Evolutionary conservation across 23 red algal species (phyloP).

Genomic region (Gracilaria domingensis): DNA sequence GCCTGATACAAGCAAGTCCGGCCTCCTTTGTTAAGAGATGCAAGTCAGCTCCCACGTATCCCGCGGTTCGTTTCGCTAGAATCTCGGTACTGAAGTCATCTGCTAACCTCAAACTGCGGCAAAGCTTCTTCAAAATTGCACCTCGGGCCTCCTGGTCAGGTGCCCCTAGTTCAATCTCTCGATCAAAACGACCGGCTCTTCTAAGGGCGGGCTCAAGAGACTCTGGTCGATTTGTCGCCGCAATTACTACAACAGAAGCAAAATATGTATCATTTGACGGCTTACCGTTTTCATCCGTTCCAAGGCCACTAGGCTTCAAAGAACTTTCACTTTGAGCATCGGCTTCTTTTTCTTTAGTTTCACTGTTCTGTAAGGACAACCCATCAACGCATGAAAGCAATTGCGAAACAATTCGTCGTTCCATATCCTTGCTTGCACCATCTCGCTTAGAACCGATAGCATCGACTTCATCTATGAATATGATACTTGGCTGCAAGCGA

Average conservation of each 20-base stretch:
- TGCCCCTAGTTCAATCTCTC: conserved; percentile 93
- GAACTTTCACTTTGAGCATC: background rate
- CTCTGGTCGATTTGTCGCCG: conserved; percentile 90
- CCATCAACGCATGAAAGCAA: conserved; percentile 89
- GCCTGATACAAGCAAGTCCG: conserved; percentile 63
- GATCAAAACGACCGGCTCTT: conserved; percentile 95
- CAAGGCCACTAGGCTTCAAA: background rate
- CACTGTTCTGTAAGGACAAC: background rate
- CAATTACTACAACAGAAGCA: conserved; percentile 83
- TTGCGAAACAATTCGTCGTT: conserved; percentile 82
- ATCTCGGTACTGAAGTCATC: conserved; percentile 41
- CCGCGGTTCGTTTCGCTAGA: conserved; percentile 79
- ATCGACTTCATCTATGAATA: conserved; percentile 99
- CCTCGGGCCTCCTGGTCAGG: conserved; percentile 81
- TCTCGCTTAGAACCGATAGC: conserved; percentile 80
- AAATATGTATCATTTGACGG: background rate
- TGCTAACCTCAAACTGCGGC: conserved; percentile 37
- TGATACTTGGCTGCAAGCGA: conserved; percentile 72
- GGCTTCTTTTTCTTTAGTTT: background rate
- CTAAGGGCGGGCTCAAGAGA: conserved; percentile 91
- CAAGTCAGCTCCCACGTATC: conserved; percentile 97
- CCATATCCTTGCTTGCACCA: conserved; percentile 86
- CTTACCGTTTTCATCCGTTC: background rate
- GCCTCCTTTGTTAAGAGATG: conserved; percentile 78
- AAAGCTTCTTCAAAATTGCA: conserved; percentile 78